These are phyloP conservation scores for Colletotrichum liriopes DNA, from an alignment of 2,329 filamentous ascomycete species.

Conservation along the genomic window DNA sequence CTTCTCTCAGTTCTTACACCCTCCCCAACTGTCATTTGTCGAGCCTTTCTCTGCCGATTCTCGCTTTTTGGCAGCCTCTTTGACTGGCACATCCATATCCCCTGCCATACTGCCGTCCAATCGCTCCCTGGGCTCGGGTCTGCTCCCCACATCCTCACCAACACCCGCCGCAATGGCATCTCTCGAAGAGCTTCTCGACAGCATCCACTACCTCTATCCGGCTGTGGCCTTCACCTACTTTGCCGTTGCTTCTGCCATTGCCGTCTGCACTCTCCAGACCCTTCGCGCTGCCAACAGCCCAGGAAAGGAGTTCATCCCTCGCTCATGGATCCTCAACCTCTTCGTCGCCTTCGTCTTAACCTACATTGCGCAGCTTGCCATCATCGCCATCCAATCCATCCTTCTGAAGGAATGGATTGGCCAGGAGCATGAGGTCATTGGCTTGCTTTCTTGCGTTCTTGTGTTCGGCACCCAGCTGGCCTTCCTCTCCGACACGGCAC, in stretches of 20 bases:
- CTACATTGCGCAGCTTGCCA: conserved; percentile 64
- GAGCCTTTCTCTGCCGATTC: neutral
- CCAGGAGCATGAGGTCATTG: conserved; percentile 67
- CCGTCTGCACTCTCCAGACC: conserved; percentile 69
- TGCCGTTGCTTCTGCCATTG: conserved; percentile 64
- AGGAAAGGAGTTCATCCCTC: conserved; percentile 57
- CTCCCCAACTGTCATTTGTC: conserved; percentile 7
- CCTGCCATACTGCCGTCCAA: neutral
- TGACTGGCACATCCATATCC: conserved; percentile 1
- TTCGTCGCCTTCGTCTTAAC: conserved; percentile 61
- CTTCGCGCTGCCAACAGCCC: conserved; percentile 52
- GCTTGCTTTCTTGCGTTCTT: conserved; percentile 73
- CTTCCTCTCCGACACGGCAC: conserved; percentile 65
- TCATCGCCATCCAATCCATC: conserved; percentile 56
- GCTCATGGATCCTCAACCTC: conserved; percentile 58
- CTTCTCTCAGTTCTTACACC: conserved; percentile 9
- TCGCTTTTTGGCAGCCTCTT: neutral
- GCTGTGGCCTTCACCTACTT: conserved; percentile 72
- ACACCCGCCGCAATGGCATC: conserved; percentile 42
- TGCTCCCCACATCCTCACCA: neutral
- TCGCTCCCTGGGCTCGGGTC: neutral
- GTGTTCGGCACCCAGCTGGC: conserved; percentile 75
- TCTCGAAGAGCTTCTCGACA: conserved; percentile 54
- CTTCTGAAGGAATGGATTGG: conserved; percentile 57
- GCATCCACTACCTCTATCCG: conserved; percentile 74